Percentiles rank a stretch among this genome's conserved stretches.
phyloP scores from a whole-genome alignment of 2,329 filamentous ascomycete species.

The Alternaria sp. region DNA sequence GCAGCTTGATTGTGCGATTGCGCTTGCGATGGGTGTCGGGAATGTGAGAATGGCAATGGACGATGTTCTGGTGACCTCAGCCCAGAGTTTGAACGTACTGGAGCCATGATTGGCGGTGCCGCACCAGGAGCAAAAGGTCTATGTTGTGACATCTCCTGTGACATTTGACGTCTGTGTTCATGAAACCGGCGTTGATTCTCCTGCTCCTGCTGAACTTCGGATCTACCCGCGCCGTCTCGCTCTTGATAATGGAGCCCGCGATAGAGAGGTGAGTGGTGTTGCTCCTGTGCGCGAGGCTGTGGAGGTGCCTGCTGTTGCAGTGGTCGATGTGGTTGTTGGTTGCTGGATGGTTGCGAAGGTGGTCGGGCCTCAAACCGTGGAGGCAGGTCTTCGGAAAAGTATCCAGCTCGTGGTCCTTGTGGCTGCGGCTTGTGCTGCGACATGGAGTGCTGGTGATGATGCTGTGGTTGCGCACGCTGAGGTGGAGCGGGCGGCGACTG shows the following conservation, averaged over 20 bases:
- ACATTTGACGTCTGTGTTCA: slow-evolving; percentile 44
- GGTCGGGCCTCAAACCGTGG: slow-evolving; percentile 42
- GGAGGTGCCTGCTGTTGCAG: slow-evolving; percentile 41
- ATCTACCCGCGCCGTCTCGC: slow-evolving; percentile 34
- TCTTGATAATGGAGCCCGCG: slow-evolving; percentile 40
- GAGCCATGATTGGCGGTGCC: slow-evolving; percentile 33
- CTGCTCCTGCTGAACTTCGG: slow-evolving; percentile 44
- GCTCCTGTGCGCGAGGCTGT: slow-evolving; percentile 40
- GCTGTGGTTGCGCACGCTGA: slow-evolving; percentile 37
- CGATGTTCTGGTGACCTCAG: slow-evolving; percentile 46
- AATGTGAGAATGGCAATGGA: slow-evolving; percentile 41
- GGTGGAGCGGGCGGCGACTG: slow-evolving; percentile 43
- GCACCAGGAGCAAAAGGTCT: slow-evolving; percentile 36
- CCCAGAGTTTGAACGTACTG: slow-evolving; percentile 38
- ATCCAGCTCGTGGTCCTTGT: slow-evolving; percentile 46
- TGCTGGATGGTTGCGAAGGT: slow-evolving; percentile 39
- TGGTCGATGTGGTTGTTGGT: slow-evolving; percentile 32
- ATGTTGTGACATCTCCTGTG: slow-evolving; percentile 42
- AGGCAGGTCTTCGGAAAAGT: slow-evolving; percentile 48
- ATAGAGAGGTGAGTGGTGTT: slow-evolving; percentile 38
- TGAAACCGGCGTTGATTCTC: slow-evolving; percentile 41
- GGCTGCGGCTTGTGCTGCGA: slow-evolving; percentile 43
- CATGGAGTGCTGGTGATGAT: slow-evolving; percentile 39
- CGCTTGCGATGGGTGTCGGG: slow-evolving; percentile 37
- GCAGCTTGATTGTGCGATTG: slow-evolving; percentile 35